Base-by-base conservation (phyloP, 129 eudicot species). In the Pittosporum tobira region DNA sequence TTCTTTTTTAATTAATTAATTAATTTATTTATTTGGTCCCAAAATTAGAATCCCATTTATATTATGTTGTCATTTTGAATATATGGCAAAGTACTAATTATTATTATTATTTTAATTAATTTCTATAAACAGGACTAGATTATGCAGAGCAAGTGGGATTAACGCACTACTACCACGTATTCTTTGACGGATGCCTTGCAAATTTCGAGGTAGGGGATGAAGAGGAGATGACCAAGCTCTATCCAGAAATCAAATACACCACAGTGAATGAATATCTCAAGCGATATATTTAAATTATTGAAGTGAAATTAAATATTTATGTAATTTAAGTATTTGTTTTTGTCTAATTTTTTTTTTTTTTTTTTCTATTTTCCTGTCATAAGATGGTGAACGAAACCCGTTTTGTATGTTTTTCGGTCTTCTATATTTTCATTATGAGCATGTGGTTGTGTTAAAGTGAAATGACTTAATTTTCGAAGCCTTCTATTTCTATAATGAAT, bases 121-220 rank as follows among this genome's bases (percentile, higher is more conserved):
- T 48, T 50, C 0, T 36, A 2, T n/a, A 23, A 20, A 49, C 55
- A 79, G 80, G 31, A 5, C 59, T 48, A 54, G 78, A 36, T 30
- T 79, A 74, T 48, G 77, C 75, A 0, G 68, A 70, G 66, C 85
- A 79, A 43, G 85, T 79, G 16, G 85, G 85, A 38, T 67, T 71
- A 36, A 62, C 62, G 6, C 85, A 79, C 59, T 74, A 62, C 45
- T 75, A 75, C 51, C 81, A 79, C 40, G 62, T 74, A 1, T 79
- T 51, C 57, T 79, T 74, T 59, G 45, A 79, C 44, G 85, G 85
- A 36, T 74, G 85, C 64, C 78, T 79, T 38, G 37, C 81, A 20
- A 79, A 71, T 63, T 79, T 79, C 37, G 72, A 79, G 21, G 72
- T 74, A 0, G 64, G 69, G 16, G 71, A 70, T 12, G 75, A 53